Base-by-base conservation (phyloP, 805 yeast species). In the Kodamaea lidongshanica region DNA sequence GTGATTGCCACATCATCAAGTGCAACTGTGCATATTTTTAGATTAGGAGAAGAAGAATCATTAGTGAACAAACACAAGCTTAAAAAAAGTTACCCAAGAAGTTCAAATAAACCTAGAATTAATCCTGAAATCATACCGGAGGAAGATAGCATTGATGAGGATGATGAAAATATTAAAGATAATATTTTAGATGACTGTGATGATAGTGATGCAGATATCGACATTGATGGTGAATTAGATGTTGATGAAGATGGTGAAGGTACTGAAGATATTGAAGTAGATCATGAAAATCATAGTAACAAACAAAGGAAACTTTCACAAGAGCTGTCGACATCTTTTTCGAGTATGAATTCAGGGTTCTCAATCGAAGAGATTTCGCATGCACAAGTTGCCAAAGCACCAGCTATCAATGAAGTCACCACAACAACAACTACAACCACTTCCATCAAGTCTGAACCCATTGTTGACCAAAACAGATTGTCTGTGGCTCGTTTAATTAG, bases 11-110 rank as follows among this genome's bases (percentile, higher is more conserved):
- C 89, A 7, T 80, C 94, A 16, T 76, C 94, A 2, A 85, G 94
- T 12, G 94, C 84, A 25, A 92, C 99, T 0, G 88, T 92, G 13
- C 99, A 92, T 54, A 76, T 92, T 21, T 92, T 89, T 65, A 70
- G 87, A 35, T 56, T 88, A 31, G 82, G 77, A 1, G 75, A 69
- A 18, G 67, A 61, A 9, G 70, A 64, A 44, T 54, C 67, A 2
- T 44, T 64, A 25, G 65, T 52, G 16, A 58, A 44, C 30, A 63
- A 61, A 36, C 66, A 61, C 27, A 50, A 49, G 29, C 44, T 48
- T 21, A 57, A 51, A 28, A 26, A 22, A 15, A 17, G 16, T 4
- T 27, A 23, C 6, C 44, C 50, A 25, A 37, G 30, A 19, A 44
- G 16, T n/a, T 24, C 28, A 21, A 43, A 33, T 28, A 37, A 25